Percentiles rank a stretch among this genome's conserved stretches.
These are phyloP conservation scores for Cylindrodendrum hubeiense DNA, from an alignment of 2,329 filamentous ascomycete species.

Conservation along the genomic window DNA sequence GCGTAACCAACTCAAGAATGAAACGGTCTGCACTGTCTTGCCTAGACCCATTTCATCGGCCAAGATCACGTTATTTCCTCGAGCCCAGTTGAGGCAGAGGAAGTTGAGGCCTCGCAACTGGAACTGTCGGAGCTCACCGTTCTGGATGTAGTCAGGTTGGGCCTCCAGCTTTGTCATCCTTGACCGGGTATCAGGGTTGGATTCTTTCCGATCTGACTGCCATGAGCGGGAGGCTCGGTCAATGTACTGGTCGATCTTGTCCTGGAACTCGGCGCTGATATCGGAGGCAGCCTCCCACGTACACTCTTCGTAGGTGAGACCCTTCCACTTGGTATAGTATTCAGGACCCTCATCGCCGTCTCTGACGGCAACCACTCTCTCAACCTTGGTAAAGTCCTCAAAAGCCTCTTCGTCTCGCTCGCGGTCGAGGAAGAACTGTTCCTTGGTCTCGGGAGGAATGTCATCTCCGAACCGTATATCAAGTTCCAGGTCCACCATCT, in stretches of 20 bases:
- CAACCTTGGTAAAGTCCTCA: slow-evolving; percentile 91
- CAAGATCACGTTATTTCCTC: slow-evolving; percentile 93
- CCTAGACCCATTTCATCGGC: slow-evolving; percentile 99
- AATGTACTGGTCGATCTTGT: slow-evolving; percentile 91
- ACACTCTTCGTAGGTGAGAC: slow-evolving; percentile 90
- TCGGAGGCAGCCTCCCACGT: slow-evolving; percentile 90
- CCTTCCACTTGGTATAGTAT: slow-evolving; percentile 98
- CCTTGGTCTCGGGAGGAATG: slow-evolving; percentile 84
- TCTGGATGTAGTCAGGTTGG: slow-evolving; percentile 87
- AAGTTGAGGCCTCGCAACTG: slow-evolving; percentile 96
- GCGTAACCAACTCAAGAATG: slow-evolving; percentile 96
- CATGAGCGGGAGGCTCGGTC: slow-evolving; percentile 86
- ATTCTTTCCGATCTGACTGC: slow-evolving; percentile 82
- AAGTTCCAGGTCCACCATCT: slow-evolving; percentile 83
- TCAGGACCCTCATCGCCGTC: slow-evolving; percentile 85
- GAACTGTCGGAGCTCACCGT: slow-evolving; percentile 89
- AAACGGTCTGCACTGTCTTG: slow-evolving; percentile 97
- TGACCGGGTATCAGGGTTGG: slow-evolving; percentile 80
- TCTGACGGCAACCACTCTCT: slow-evolving; percentile 88
- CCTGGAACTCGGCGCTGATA: slow-evolving; percentile 83
- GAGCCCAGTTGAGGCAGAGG: slow-evolving; percentile 94
- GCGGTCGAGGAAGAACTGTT: slow-evolving; percentile 95
- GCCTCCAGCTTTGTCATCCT: slow-evolving; percentile 79
- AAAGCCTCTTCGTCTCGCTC: slow-evolving; percentile 91
- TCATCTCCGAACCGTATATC: slow-evolving; percentile 82